Conservation (phyloP, 1,284 basidiomycete species). For the Sanghuangporus weigelae region DNA sequence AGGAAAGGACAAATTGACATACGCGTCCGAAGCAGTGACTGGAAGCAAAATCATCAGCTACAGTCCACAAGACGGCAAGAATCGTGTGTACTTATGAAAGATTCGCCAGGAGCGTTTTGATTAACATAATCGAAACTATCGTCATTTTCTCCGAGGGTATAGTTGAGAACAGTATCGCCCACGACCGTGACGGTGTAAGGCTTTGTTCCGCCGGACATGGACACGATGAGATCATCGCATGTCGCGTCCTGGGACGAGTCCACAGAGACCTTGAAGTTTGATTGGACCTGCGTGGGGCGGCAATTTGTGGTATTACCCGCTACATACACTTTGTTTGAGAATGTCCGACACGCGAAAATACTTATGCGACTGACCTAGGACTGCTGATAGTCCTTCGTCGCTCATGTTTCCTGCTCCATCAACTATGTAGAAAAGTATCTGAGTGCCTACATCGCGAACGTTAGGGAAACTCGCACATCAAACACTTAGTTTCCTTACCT, state of each 20-base stretch:
- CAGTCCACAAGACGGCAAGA: not conserved
- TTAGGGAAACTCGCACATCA: not conserved
- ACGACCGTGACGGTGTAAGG: conserved; percentile 11
- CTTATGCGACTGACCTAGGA: not conserved
- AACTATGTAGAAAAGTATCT: not conserved
- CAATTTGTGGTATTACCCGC: conserved; percentile 11
- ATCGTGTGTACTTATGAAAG: conserved; percentile 6
- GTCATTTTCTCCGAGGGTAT: conserved; percentile 9
- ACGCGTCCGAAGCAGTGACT: conserved; percentile 14
- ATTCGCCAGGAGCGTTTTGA: not conserved
- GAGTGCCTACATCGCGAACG: not conserved
- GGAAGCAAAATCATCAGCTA: not conserved
- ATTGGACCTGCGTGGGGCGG: conserved; percentile 1
- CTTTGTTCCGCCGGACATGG: conserved; percentile 8
- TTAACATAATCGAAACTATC: conserved; percentile 13
- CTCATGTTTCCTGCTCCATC: conserved; percentile 4
- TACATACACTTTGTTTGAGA: not conserved
- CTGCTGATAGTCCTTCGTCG: not conserved
- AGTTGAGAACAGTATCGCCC: not conserved
- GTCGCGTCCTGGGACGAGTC: conserved; percentile 4
- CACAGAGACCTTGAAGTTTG: conserved; percentile 1
- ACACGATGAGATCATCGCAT: conserved; percentile 6
- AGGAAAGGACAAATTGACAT: not conserved
- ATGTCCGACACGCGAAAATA: not conserved
- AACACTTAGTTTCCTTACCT: not conserved